Conservation (phyloP, 805 yeast genomes). For the Ascoidea rubescens region DNA sequence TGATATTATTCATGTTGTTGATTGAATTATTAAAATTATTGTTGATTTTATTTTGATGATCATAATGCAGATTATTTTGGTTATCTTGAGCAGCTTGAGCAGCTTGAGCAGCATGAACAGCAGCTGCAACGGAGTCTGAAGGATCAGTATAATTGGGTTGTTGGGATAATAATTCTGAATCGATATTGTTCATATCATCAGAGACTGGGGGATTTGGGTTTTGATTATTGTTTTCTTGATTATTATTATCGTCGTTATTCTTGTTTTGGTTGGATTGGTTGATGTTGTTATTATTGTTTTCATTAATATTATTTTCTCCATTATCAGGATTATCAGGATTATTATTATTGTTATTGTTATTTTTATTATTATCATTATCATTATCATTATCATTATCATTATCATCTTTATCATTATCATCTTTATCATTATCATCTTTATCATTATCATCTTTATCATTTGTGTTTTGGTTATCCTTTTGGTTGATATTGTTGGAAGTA, state of each 20-base stretch:
- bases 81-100: no score
- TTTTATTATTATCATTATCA: neutral
- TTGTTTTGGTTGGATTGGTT: no score
- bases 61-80: no score
- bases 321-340: neutral
- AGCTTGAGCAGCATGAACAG: neutral
- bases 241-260: no score
- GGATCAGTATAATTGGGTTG: conserved; percentile 13
- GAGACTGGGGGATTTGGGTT: no score
- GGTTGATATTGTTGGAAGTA: neutral
- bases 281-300: no score
- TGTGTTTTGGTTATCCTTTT: no score
- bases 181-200: conserved; percentile 19
- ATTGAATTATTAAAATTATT: neutral
- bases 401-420: conserved; percentile 2
- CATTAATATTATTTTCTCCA: neutral
- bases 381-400: conserved; percentile 1
- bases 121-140: conserved; percentile 2
- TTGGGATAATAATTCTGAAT: conserved; percentile 28
- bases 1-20: neutral
- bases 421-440: conserved; percentile 1
- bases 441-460: neutral
- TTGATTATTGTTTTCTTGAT: no score
- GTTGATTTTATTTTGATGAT: neutral
- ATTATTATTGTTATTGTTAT: neutral